Base-by-base conservation (phyloP, 2,329 filamentous ascomycete genomes). In the Phialocephala subalpina region DNA sequence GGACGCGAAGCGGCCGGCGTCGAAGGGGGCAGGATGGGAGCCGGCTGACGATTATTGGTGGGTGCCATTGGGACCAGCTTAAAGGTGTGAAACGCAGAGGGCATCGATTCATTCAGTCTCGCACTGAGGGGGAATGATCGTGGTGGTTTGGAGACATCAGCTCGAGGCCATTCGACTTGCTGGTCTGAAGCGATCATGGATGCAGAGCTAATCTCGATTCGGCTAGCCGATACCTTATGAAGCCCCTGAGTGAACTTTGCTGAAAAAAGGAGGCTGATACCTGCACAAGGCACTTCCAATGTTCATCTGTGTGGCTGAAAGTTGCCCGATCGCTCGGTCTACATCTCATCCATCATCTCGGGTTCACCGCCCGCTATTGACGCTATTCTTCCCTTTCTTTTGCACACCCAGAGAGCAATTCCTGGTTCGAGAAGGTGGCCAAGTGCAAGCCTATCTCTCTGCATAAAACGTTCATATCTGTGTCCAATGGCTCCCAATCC, bases 51-150 rank as follows among this genome's bases (percentile, higher is more conserved):
- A 58, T 52, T 69, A 29, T 59, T 72, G 20, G 70, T 67, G 25
- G 73, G 66, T 60, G 73, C 71, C 73, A 74, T 75, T 69, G 73
- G 71, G 52, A 74, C 69, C 25, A 76, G 69, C 67, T 76, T 76
- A 60, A 75, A 76, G 42, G 74, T 75, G 62, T 75, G 73, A 45
- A 74, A 75, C 22, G 72, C 70, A 42, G 73, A 72, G 69, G 70
- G 70, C 74, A 70, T 70, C 64, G 62, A 53, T 63, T 58, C 63
- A 58, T 61, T 53, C 61, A 63, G 55, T 40, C 36, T 58, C 22
- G 57, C 33, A 58, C 29, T 45, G 61, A 36, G 55, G 38, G 7
- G 35, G 22, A 18, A 35, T 29, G 18, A 29, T 53, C 38, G 38
- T 42, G 38, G 5, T 49, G 45, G 20, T n/a, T 8, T 49, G 45